A percentile compares a stretch with the other conserved stretches of the same genome.
Conservation (phyloP, 371 early-diverging fungal genomes). For the Mortierella sp. region DNA sequence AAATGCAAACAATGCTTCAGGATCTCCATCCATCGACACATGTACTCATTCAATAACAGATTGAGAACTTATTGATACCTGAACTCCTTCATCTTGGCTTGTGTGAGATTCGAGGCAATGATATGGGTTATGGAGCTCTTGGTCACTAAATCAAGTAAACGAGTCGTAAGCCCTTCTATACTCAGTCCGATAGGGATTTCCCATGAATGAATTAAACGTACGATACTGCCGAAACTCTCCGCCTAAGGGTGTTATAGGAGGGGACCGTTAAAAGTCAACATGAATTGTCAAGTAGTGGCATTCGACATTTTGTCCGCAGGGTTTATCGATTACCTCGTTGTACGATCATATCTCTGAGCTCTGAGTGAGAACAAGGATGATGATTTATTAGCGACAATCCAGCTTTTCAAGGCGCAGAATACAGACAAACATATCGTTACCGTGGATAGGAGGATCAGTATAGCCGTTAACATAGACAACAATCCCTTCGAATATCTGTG, state of each 20-base stretch:
- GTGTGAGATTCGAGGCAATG: conserved; percentile 73
- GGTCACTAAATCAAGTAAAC: conserved; percentile 55
- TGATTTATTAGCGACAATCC: too few relatives aligned
- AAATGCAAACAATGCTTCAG: background rate
- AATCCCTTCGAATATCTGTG: conserved; percentile 66
- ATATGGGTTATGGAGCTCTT: conserved; percentile 75
- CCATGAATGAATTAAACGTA: conserved; percentile 9
- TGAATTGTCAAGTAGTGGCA: too few relatives aligned
- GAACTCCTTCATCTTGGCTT: conserved; percentile 74
- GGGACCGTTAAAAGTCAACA: background rate
- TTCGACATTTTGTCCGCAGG: background rate
- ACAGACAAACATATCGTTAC: conserved; percentile 9
- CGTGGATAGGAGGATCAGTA: conserved; percentile 63
- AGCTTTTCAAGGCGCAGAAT: too few relatives aligned
- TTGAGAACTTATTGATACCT: conserved; percentile 41
- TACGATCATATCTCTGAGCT: conserved; percentile 65
- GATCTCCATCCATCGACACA: background rate
- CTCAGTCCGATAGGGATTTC: background rate
- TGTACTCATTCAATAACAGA: background rate
- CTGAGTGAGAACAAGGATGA: conserved; percentile 30
- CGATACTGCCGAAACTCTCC: conserved; percentile 43
- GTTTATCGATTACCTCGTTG: conserved; percentile 53
- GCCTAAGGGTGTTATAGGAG: conserved; percentile 10
- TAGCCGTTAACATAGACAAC: conserved; percentile 78
- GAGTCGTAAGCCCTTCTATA: background rate